Percentiles rank a stretch among this genome's conserved stretches.
These are phyloP conservation scores for Macrocybe gigantea DNA, from an alignment of 768 basidiomycete species.

Conservation along the genomic window DNA sequence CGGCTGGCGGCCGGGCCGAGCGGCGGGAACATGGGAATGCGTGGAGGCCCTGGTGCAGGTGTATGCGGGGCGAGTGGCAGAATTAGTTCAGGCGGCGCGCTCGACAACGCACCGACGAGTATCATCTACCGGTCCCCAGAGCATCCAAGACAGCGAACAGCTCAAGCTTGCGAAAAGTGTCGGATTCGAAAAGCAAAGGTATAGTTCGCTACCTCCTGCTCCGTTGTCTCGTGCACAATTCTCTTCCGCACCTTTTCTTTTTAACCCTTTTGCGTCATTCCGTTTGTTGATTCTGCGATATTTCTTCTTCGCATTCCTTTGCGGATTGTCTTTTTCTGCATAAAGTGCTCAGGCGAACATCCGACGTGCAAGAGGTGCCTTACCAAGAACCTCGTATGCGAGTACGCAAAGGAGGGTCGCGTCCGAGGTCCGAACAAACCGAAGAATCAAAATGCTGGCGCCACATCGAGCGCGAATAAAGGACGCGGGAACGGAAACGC, in stretches of 20 bases:
- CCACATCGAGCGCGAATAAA: no score
- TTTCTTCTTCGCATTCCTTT: no score
- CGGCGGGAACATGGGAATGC: no score
- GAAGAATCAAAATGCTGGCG: slow-evolving; percentile 16
- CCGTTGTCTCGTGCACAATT: background rate
- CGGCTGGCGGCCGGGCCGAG: no score
- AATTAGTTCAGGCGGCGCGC: no score
- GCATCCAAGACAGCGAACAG: slow-evolving; percentile 60
- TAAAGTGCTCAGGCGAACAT: slow-evolving; percentile 66
- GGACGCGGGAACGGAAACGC: no score
- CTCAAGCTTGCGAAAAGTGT: slow-evolving; percentile 74
- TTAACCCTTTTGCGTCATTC: no score
- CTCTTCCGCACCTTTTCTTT: background rate
- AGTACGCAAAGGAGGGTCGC: slow-evolving; percentile 63
- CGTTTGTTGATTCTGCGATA: no score
- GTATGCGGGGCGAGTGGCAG: no score
- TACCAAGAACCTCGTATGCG: slow-evolving; percentile 50
- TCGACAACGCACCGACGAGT: slow-evolving; percentile 32
- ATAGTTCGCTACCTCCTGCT: slow-evolving; percentile 11
- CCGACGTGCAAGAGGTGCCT: slow-evolving; percentile 65
- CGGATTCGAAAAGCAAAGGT: slow-evolving; percentile 72
- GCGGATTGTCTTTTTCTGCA: background rate
- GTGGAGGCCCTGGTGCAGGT: no score
- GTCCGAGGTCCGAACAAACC: slow-evolving; percentile 59
- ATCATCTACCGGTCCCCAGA: slow-evolving; percentile 62